Evolutionary conservation across 2,329 filamentous ascomycete species (phyloP).

Genomic region (Orbilia quercus): DNA sequence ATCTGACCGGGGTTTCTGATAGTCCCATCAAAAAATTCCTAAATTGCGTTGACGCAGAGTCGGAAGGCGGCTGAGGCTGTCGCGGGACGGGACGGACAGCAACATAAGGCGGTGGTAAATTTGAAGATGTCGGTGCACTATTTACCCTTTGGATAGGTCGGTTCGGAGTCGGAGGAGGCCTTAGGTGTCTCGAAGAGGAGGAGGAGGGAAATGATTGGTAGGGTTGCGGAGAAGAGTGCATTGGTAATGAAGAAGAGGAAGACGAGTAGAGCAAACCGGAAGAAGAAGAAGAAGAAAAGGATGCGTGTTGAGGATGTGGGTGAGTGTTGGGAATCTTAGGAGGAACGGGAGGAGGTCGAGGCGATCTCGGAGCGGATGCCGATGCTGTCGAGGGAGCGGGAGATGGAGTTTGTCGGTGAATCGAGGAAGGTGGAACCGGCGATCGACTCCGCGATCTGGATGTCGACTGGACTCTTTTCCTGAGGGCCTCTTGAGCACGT

Average conservation of each 20-base stretch:
- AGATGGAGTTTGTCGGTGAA: constrained; percentile 60
- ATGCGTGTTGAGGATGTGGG: constrained; percentile 40
- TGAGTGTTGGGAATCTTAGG: constrained; percentile 58
- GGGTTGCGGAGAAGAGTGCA: constrained; percentile 53
- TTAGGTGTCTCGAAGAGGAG: constrained; percentile 62
- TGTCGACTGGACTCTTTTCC: constrained; percentile 62
- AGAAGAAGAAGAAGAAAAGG: constrained; percentile 48
- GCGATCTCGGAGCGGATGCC: constrained; percentile 66
- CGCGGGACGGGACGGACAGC: constrained; percentile 66
- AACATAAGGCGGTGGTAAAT: constrained; percentile 70
- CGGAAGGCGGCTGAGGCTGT: constrained; percentile 80
- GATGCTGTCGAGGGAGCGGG: constrained; percentile 57
- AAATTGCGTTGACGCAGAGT: constrained; percentile 77
- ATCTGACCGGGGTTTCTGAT: constrained; percentile 88
- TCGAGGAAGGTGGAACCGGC: constrained; percentile 67
- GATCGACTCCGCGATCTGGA: constrained; percentile 71
- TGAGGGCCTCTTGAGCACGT: constrained; percentile 75
- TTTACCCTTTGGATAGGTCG: constrained; percentile 61
- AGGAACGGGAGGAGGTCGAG: constrained; percentile 61
- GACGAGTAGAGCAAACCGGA: constrained; percentile 13
- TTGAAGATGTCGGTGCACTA: constrained; percentile 46
- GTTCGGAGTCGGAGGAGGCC: constrained; percentile 46
- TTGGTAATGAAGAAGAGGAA: constrained; percentile 57
- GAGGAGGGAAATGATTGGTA: constrained; percentile 61
- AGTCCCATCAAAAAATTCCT: constrained; percentile 84